Evolutionary conservation across 768 basidiomycete species (phyloP), one percentile per base, ranked within the genome.

Genomic region (Boletales sp.): DNA sequence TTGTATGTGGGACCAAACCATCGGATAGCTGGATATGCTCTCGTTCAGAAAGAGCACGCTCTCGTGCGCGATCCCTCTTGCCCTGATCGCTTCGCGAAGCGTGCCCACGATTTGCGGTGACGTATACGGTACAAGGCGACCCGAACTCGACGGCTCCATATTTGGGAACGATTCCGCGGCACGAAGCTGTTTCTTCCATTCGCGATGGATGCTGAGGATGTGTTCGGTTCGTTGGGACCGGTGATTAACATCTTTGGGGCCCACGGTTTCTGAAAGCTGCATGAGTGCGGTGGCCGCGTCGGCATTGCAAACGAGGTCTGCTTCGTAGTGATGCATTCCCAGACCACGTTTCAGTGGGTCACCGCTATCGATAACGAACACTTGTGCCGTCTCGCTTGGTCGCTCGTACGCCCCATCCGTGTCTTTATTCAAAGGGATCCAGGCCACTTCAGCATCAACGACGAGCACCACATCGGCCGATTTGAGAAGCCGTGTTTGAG

Each of bases 371-470:
- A 87, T 59, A 15, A 86, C 67, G 55, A 84, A 86, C 2, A 87
- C 73, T 27, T 73, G 67, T 0, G 83, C 77, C 4, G 67, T 62
- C 0, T 65, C 52, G 4, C 35, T 58, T 0, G 84, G 82, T 43
- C 65, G 63, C 35, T 65, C 63, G 40, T 51, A 43, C 29, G 29
- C 44, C 14, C 66, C 64, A 4, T 63, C 63, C 46, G 61, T 64
- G 48, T 62, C 68, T 31, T 75, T 74, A 46, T 76, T 71, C 40
- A 60, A 69, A 2, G 80, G 75, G 24, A 84, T 79, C 82, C 85
- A 88, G 0, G 86, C 82, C 0, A 86, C 67, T 52, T 84, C 83
- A 8, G 72, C 73, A 49, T 88, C 86, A n/a, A 89, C 51, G 15
- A 86, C 68, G 10, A 89, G 65, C 15, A 89, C 73, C 4, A 81